phyloP scores from a whole-genome alignment of 106 monocot species.

The Platanthera guangdongensis region DNA sequence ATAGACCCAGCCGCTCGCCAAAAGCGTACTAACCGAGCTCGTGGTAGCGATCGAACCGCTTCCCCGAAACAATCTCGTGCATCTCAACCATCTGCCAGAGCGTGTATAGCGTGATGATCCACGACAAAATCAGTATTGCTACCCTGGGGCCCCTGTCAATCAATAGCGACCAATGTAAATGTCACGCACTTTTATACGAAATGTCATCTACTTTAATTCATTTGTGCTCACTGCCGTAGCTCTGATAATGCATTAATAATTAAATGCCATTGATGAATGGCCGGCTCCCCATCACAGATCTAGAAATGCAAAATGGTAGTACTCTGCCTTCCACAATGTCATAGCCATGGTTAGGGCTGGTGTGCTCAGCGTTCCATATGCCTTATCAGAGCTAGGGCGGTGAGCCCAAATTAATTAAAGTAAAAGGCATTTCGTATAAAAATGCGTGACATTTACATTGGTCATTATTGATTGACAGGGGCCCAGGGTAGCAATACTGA shows the following conservation, averaged over 20 bases:
- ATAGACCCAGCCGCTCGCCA: constrained; percentile 54
- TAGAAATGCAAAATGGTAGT: constrained; percentile 9
- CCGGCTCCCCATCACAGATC: constrained; percentile 1
- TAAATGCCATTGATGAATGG: background rate
- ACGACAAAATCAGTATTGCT: constrained; percentile 40
- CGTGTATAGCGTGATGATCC: constrained; percentile 63
- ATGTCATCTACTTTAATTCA: too few species aligned
- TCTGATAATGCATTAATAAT: background rate
- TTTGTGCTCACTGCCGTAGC: background rate
- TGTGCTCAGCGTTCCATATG: constrained; percentile 1
- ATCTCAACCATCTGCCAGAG: constrained; percentile 84
- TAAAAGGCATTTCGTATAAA: too few species aligned
- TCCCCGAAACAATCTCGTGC: constrained; percentile 73
- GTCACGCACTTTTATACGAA: too few species aligned
- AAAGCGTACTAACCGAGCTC: constrained; percentile 61
- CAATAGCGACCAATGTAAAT: background rate
- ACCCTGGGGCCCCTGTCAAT: constrained; percentile 51
- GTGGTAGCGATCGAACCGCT: constrained; percentile 64
- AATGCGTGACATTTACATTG: background rate
- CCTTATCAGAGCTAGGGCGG: constrained; percentile 7
- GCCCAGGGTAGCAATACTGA: constrained; percentile 43
- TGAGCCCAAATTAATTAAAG: background rate
- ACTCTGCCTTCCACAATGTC: constrained; percentile 10
- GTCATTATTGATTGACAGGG: constrained; percentile 18
- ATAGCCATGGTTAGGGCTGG: constrained; percentile 3